Percentiles rank a stretch among this genome's conserved stretches.
Evolutionary conservation across 441 rosid species (phyloP).

Genomic region (Geranium incanum): DNA sequence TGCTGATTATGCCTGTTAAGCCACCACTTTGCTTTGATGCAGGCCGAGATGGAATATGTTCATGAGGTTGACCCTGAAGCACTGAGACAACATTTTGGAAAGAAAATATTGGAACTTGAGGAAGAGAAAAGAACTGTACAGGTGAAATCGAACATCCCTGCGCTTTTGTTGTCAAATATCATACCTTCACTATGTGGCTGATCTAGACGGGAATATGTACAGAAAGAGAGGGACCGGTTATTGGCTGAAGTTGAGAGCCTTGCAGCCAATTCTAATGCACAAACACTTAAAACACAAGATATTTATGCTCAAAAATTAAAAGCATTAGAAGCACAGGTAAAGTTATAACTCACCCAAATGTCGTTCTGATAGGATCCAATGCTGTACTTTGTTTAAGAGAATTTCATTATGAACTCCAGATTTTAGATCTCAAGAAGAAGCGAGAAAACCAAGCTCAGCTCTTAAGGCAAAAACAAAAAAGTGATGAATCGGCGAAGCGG

Average conservation of each 20-base stretch:
- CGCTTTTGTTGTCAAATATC: slow-evolving; percentile 9
- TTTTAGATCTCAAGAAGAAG: slow-evolving; percentile 55
- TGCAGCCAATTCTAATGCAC: slow-evolving; percentile 52
- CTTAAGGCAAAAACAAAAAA: slow-evolving; percentile 55
- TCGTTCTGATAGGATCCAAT: slow-evolving; percentile 6
- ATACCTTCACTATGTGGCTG: slow-evolving; percentile 14
- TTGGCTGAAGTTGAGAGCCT: slow-evolving; percentile 49
- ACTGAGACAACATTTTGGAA: slow-evolving; percentile 55
- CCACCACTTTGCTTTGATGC: slow-evolving; percentile 20
- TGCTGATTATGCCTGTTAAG: slow-evolving; percentile 10
- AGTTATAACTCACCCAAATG: slow-evolving; percentile 8
- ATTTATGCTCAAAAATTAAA: slow-evolving; percentile 48
- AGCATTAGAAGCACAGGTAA: slow-evolving; percentile 59
- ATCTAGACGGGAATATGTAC: slow-evolving; percentile 22
- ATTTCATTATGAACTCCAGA: slow-evolving; percentile 24
- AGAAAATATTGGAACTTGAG: slow-evolving; percentile 62
- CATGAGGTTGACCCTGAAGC: slow-evolving; percentile 45
- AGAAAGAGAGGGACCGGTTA: slow-evolving; percentile 56
- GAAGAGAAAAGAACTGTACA: slow-evolving; percentile 56
- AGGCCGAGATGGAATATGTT: slow-evolving; percentile 56
- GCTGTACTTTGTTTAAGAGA: slow-evolving; percentile 13
- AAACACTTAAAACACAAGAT: slow-evolving; percentile 40
- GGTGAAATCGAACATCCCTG: slow-evolving; percentile 31
- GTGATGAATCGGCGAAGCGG: slow-evolving; percentile 60
- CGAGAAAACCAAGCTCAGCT: slow-evolving; percentile 58